Percentiles rank a stretch among this genome's conserved stretches.
These are phyloP conservation scores for Gremmenia infestans DNA, from an alignment of 2,329 filamentous ascomycete species.

Conservation along the genomic window DNA sequence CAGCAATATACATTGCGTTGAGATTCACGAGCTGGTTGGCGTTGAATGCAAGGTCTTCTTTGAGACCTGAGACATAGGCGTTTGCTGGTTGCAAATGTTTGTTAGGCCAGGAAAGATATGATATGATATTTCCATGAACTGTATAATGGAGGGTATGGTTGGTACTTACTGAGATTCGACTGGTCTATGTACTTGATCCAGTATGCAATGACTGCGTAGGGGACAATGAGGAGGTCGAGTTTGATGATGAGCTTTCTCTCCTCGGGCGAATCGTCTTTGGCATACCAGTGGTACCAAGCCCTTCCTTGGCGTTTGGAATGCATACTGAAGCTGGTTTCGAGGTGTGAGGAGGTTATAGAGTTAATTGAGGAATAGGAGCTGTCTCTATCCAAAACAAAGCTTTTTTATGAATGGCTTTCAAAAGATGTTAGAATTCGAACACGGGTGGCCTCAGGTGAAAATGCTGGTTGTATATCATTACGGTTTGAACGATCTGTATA, in stretches of 20 bases:
- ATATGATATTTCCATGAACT: background rate
- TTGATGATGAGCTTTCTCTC: constrained; percentile 50
- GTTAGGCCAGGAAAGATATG: background rate
- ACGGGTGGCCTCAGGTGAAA: no score
- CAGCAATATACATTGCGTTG: constrained; percentile 23
- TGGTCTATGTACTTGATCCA: constrained; percentile 38
- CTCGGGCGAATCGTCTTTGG: constrained; percentile 43
- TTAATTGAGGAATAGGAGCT: background rate
- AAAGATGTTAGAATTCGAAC: no score
- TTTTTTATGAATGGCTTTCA: background rate
- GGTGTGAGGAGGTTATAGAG: background rate
- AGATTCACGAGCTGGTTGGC: constrained; percentile 43
- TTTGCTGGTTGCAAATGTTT: constrained; percentile 25
- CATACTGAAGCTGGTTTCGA: constrained; percentile 2
- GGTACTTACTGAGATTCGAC: constrained; percentile 20
- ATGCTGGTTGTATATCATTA: no score
- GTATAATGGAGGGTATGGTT: no score
- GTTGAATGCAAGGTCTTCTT: constrained; percentile 42
- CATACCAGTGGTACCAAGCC: constrained; percentile 40
- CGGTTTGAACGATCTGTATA: no score
- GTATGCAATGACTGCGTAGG: constrained; percentile 50
- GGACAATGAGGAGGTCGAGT: constrained; percentile 50
- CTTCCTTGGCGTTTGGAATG: constrained; percentile 18
- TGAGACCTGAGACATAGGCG: constrained; percentile 29
- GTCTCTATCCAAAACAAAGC: background rate